Base-by-base conservation (phyloP, 306 rosid species). In the Ceratonia siliqua region DNA sequence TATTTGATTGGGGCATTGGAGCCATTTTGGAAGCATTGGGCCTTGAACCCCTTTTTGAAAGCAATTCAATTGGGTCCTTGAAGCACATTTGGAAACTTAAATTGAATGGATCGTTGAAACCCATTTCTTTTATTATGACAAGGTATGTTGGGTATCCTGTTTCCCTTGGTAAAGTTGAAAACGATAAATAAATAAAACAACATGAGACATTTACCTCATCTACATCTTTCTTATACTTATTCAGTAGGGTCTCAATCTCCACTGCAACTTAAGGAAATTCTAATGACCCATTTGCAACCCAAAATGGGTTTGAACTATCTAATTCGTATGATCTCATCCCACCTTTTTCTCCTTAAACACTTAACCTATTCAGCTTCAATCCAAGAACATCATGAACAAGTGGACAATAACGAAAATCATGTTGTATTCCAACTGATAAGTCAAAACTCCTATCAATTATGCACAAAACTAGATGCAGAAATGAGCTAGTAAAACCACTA, bases 181-280 rank as follows among this genome's bases (percentile, higher is more conserved):
- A n/a, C n/a, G n/a, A n/a, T n/a, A n/a, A n/a, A n/a, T n/a, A n/a
- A n/a, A n/a, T n/a, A n/a, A n/a, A n/a, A n/a, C n/a, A n/a, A n/a
- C n/a, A n/a, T n/a, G n/a, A n/a, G n/a, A n/a, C n/a, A 75, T 92
- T 92, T 59, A 92, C 98, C 82, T 92, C 98, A 71, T 92, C 98
- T 63, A 92, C 95, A 79, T 92, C 98, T 74, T 56, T 92, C 85
- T 92, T 92, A 62, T 92, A 90, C 83, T 90, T 92, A 55, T 63
- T 87, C 84, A 92, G 70, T 62, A 90, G 98, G 8, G 89, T 80
- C 82, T 90, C 98, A 41, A 90, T 93, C 91, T 90, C 98, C 69
- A 84, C 91, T 0, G 98, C 97, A 54, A 93, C 98, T 86, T 86
- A 95, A 0, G 97, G 97, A 71, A 90, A 93, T 32, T 89, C 95